Percentiles rank a stretch among this genome's conserved stretches.
These are phyloP conservation scores for Cornus florida DNA, from an alignment of 148 eudicot genomes.

Conservation along the genomic window DNA sequence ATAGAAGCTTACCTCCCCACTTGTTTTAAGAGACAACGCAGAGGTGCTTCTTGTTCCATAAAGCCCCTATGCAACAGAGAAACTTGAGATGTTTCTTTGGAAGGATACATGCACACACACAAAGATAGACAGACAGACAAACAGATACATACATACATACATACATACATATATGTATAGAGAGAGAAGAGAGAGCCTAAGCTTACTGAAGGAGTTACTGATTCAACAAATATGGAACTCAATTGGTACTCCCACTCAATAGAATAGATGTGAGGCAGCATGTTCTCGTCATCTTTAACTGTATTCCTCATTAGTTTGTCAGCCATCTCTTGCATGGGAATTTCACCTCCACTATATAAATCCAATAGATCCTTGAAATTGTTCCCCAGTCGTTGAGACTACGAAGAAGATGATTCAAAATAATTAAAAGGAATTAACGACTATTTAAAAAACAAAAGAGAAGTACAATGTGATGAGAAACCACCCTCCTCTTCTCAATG, in stretches of 20 bases:
- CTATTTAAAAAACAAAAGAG: too few species aligned
- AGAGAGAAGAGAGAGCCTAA: neutral
- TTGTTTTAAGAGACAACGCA: conserved; percentile 37
- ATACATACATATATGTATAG: neutral
- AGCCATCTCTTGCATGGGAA: conserved; percentile 42
- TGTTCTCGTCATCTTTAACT: conserved; percentile 47
- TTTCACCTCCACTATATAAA: conserved; percentile 30
- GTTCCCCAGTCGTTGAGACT: conserved; percentile 59
- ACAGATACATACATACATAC: too few species aligned
- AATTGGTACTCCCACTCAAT: conserved; percentile 48
- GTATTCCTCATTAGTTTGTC: conserved; percentile 66
- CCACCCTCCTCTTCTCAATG: too few species aligned
- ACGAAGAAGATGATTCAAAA: conserved; percentile 2
- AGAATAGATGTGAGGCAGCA: conserved; percentile 51
- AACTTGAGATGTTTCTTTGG: neutral
- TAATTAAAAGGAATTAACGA: neutral
- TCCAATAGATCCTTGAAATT: conserved; percentile 48
- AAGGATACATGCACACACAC: neutral
- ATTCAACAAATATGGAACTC: conserved; percentile 73
- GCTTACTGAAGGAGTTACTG: conserved; percentile 48
- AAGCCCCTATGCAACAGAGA: conserved; percentile 44
- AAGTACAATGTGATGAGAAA: too few species aligned
- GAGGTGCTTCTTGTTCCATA: conserved; percentile 89
- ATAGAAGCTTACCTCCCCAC: conserved; percentile 54
- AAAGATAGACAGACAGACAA: too few species aligned